Evolutionary conservation across 2,329 filamentous ascomycete genomes (phyloP).

Genomic region (Lecanicillium sp.): DNA sequence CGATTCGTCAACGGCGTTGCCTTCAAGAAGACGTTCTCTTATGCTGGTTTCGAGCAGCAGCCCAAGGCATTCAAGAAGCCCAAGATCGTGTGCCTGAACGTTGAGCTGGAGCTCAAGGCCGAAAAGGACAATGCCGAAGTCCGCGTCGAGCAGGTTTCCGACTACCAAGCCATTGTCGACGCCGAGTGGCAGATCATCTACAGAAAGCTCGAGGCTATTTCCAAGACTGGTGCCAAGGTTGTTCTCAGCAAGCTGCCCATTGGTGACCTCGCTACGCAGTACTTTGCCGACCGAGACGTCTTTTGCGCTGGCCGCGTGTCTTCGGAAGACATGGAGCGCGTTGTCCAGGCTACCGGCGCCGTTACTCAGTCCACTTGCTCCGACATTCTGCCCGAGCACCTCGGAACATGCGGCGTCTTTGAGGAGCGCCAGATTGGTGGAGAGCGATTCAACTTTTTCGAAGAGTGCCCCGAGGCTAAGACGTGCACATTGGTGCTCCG

Average conservation of each 20-base stretch:
- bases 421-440: slow-evolving; percentile 96
- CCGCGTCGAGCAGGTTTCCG: slow-evolving; percentile 93
- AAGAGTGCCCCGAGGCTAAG: slow-evolving; percentile 90
- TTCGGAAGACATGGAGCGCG: slow-evolving; percentile 88
- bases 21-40: slow-evolving; percentile 99
- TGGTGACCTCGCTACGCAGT: slow-evolving; percentile 94
- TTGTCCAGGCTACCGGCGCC: slow-evolving; percentile 89
- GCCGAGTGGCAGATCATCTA: slow-evolving; percentile 99
- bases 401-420: slow-evolving; percentile 83
- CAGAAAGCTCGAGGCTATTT: slow-evolving; percentile 94
- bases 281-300: slow-evolving; percentile 94
- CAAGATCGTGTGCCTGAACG: slow-evolving; percentile 95
- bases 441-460: slow-evolving; percentile 97
- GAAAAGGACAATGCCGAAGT: slow-evolving; percentile 99
- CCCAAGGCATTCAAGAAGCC: slow-evolving; percentile 91
- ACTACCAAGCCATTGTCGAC: slow-evolving; percentile 98
- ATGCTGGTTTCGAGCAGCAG: slow-evolving; percentile 98
- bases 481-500: slow-evolving; percentile 94
- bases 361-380: slow-evolving; percentile 93
- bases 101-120: slow-evolving; percentile 95
- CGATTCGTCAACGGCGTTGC: slow-evolving; percentile 96
- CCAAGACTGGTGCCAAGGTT: slow-evolving; percentile 93
- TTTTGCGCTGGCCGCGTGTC: slow-evolving; percentile 96
- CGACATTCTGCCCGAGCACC: slow-evolving; percentile 80
- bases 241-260: slow-evolving; percentile 96